Base-by-base conservation (phyloP, 352 stramenopile species). In the Phytophthora cryptogea region DNA sequence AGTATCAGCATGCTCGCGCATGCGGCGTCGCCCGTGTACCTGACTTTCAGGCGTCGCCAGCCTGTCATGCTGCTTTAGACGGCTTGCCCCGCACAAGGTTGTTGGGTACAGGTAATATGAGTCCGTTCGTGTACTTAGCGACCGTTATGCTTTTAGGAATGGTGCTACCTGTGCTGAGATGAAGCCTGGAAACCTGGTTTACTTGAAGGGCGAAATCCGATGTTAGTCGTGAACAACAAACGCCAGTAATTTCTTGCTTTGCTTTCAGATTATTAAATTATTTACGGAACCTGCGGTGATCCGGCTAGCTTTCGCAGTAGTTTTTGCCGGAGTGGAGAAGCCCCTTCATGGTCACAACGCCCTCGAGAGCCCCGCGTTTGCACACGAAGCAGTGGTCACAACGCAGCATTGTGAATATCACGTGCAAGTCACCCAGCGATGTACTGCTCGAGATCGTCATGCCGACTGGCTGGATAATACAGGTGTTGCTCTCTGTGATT, bases 371-470 rank as follows among this genome's bases (percentile, higher is more conserved):
- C 11, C 86, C 86, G 35, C 88, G 85, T 33, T 90, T 76, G 42
- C 80, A 91, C 51, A 94, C 80, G 48, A 92, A 93, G 63, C 85
- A 87, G 65, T 90, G 82, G 53, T 88, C 78, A 58, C 83, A 93
- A 3, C 84, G 80, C 39, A 94, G 70, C 86, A 94, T 94, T 16
- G 83, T 91, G 68, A 94, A 94, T 50, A 94, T 86, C 56, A 94
- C 82, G 70, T 94, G 86, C 8, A 94, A 45, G 37, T 91, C 83
- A 42, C 91, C 83, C 13, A 93, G 70, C 17, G 85, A 67, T 16
- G 83, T 94, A 23, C 64, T 74, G 39, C 76, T 90, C 32, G 81
- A 89, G 27, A 89, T 83, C 1, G 78, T 93, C 63, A 90, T 80
- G 4, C 70, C 80, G 46, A 86, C 74, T 14, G 81, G 81, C 8